Evolutionary conservation across 495 filamentous ascomycete species (phyloP).

Genomic region (Hamigera avellanea): DNA sequence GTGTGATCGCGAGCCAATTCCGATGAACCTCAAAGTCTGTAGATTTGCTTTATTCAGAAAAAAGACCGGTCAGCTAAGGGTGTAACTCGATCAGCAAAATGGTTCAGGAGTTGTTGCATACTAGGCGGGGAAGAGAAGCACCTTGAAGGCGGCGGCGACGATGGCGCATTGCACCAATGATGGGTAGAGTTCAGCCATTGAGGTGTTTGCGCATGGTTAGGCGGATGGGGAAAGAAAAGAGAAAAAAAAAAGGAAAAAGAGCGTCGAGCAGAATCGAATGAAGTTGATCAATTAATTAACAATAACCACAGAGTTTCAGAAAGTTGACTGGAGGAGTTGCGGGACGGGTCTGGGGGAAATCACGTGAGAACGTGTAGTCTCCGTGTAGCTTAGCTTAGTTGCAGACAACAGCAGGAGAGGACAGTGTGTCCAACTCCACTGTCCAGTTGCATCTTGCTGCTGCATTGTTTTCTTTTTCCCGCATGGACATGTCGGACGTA

Average conservation of each 20-base stretch:
- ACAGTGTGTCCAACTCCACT: constrained; percentile 1
- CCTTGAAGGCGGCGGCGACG: constrained; percentile 80
- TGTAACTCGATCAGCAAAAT: not conserved
- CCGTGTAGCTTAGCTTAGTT: too few species aligned
- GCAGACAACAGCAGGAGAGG: too few species aligned
- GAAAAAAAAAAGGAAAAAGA: constrained; percentile 1
- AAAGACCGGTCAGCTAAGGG: not conserved
- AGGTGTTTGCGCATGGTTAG: constrained; percentile 17
- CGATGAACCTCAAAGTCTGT: constrained; percentile 98
- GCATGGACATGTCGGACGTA: constrained; percentile 41
- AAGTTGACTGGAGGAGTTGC: not conserved
- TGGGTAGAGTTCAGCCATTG: constrained; percentile 75
- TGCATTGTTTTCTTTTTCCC: constrained; percentile 5
- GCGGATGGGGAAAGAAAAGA: constrained; percentile 2
- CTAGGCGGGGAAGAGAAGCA: constrained; percentile 94
- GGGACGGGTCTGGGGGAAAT: not conserved
- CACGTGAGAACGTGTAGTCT: not conserved
- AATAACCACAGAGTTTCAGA: too few species aligned
- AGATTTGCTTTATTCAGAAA: constrained; percentile 59
- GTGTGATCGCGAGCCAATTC: constrained; percentile 93
- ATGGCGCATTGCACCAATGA: constrained; percentile 79
- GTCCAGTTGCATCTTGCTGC: not conserved
- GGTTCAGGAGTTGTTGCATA: constrained; percentile 36
- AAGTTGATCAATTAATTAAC: too few species aligned
- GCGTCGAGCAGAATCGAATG: not conserved